A percentile compares a stretch with the other conserved stretches of the same genome.
Conservation (phyloP, 2,329 filamentous ascomycete species). For the Cladobotryum protrusum region DNA sequence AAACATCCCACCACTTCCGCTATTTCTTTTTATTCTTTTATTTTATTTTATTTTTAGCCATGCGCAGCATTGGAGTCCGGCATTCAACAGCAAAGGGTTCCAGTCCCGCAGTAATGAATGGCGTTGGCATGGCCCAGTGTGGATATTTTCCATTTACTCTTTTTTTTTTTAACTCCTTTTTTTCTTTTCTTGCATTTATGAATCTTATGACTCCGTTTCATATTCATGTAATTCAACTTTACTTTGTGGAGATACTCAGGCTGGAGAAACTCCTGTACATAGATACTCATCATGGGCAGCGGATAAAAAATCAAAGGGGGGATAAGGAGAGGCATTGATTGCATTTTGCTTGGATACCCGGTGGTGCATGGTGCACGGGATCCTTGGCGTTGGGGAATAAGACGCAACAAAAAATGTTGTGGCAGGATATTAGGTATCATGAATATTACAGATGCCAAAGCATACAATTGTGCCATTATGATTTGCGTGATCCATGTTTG, state of each 20-base stretch:
- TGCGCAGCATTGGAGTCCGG: slow-evolving; percentile 6
- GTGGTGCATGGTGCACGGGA: slow-evolving; percentile 19
- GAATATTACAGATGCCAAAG: not conserved
- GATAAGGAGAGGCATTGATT: slow-evolving; percentile 5
- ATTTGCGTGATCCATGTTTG: not conserved
- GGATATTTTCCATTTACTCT: too few species aligned
- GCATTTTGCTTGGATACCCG: slow-evolving; percentile 29
- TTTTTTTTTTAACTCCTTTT: slow-evolving; percentile 1
- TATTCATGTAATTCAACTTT: slow-evolving; percentile 8
- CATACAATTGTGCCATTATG: not conserved
- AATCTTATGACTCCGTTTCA: slow-evolving; percentile 5
- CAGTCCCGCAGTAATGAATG: slow-evolving; percentile 7
- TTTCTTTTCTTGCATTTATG: slow-evolving; percentile 4
- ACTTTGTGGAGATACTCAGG: not conserved
- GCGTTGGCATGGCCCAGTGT: slow-evolving; percentile 1
- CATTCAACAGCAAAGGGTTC: slow-evolving; percentile 9
- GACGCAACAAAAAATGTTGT: not conserved
- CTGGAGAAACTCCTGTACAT: slow-evolving; percentile 11
- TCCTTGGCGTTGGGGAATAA: slow-evolving; percentile 10
- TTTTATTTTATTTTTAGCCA: not conserved
- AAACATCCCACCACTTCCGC: slow-evolving; percentile 17
- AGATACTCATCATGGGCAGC: slow-evolving; percentile 11
- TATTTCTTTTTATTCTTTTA: not conserved
- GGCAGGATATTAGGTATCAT: not conserved
- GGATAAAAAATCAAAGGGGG: slow-evolving; percentile 6